Evolutionary conservation across 2,329 filamentous ascomycete genomes (phyloP).

Genomic region (Blumeriella jaapii): DNA sequence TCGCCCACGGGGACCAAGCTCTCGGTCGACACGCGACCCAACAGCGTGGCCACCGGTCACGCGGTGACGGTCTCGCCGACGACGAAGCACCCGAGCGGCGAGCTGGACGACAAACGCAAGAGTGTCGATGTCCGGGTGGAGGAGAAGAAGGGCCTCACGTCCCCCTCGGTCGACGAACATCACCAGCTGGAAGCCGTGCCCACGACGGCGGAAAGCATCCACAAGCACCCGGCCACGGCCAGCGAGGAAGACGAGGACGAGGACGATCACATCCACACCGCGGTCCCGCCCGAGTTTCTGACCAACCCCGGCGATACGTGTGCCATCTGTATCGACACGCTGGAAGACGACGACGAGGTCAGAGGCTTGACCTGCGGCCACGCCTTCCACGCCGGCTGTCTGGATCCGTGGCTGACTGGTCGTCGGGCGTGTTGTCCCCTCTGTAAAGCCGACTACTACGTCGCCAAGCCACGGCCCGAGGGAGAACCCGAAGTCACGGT

Average conservation of each 20-base stretch:
- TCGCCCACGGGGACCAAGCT: slow-evolving; percentile 26
- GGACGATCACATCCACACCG: slow-evolving; percentile 67
- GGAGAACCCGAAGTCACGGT: slow-evolving; percentile 21
- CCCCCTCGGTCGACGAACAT: slow-evolving; percentile 20
- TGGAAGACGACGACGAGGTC: slow-evolving; percentile 93
- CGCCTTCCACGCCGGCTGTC: slow-evolving; percentile 89
- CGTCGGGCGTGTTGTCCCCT: slow-evolving; percentile 91
- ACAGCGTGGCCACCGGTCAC: slow-evolving; percentile 15
- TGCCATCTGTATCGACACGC: slow-evolving; percentile 87
- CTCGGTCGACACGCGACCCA: slow-evolving; percentile 25
- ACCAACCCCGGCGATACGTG: slow-evolving; percentile 81
- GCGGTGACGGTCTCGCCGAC: slow-evolving; percentile 11
- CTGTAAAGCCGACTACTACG: slow-evolving; percentile 96
- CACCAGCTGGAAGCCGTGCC: slow-evolving; percentile 21
- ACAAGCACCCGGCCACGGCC: slow-evolving; percentile 26
- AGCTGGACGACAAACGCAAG: slow-evolving; percentile 11
- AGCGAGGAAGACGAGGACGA: slow-evolving; percentile 60
- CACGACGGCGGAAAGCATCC: slow-evolving; percentile 23
- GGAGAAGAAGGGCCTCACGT: slow-evolving; percentile 20
- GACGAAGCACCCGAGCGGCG: slow-evolving; percentile 6
- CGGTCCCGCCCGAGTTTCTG: slow-evolving; percentile 69
- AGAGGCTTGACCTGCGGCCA: slow-evolving; percentile 93
- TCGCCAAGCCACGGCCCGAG: slow-evolving; percentile 70
- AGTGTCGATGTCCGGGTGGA: slow-evolving; percentile 12
- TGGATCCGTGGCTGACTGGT: slow-evolving; percentile 94